Percentiles rank a stretch among this genome's conserved stretches.
Conservation (phyloP, 495 filamentous ascomycete genomes). For the Amorphotheca resinae region DNA sequence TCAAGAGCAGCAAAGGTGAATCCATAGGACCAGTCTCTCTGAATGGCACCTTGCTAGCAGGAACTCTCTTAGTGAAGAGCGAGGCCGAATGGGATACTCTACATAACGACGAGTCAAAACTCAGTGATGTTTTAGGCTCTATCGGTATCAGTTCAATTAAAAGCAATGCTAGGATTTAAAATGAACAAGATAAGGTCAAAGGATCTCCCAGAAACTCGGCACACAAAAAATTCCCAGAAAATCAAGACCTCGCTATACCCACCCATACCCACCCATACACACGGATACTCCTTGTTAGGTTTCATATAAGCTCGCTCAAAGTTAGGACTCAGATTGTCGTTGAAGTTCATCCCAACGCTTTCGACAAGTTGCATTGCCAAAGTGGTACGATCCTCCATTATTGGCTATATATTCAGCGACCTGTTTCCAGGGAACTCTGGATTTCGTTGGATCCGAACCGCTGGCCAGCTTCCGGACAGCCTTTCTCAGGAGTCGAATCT, state of each 20-base stretch:
- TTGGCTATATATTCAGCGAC: constrained; percentile 58
- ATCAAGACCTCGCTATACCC: too few species aligned
- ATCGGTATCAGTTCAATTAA: constrained; percentile 43
- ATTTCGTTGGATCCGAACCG: constrained; percentile 13
- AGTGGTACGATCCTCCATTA: constrained; percentile 68
- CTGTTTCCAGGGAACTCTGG: constrained; percentile 70
- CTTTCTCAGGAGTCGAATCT: constrained; percentile 37
- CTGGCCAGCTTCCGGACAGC: constrained; percentile 31
- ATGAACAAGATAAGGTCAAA: background rate
- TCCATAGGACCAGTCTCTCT: constrained; percentile 46
- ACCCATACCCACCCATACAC: too few species aligned
- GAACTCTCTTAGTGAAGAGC: constrained; percentile 68
- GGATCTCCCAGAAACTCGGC: background rate
- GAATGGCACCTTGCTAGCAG: constrained; percentile 72
- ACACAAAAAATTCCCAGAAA: background rate
- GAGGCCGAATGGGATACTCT: constrained; percentile 58
- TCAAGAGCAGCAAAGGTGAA: constrained; percentile 12
- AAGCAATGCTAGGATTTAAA: background rate
- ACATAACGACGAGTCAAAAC: constrained; percentile 31
- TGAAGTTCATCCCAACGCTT: constrained; percentile 58
- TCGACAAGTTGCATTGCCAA: constrained; percentile 78
- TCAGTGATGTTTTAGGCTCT: constrained; percentile 41
- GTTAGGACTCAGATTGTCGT: background rate
- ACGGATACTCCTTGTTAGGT: too few species aligned
- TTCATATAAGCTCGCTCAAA: background rate